phyloP scores from a whole-genome alignment of 2,329 filamentous ascomycete species.

The Calonectria naviculata region DNA sequence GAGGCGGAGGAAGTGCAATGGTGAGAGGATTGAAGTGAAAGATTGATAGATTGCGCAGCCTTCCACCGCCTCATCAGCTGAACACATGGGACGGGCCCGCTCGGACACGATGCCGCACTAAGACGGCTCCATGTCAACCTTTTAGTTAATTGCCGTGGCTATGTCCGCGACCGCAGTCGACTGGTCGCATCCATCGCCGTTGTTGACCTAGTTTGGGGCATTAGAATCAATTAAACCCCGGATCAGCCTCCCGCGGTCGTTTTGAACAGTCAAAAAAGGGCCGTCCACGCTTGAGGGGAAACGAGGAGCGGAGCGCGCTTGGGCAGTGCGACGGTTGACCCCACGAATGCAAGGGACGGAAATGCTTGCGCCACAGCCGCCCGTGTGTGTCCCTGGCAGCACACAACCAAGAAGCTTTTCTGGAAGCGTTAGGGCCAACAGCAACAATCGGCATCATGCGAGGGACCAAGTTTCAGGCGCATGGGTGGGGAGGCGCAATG shows the following conservation, averaged over 20 bases:
- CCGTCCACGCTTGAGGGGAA: background rate
- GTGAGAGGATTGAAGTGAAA: no score
- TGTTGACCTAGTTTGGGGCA: background rate
- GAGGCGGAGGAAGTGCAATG: background rate
- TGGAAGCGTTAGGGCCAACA: constrained; percentile 21
- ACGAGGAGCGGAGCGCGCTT: background rate
- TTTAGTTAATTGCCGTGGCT: background rate
- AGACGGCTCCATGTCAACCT: background rate
- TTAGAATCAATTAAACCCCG: background rate
- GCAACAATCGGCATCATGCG: background rate
- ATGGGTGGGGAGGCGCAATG: background rate
- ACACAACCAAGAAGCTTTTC: constrained; percentile 9
- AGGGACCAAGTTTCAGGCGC: constrained; percentile 10
- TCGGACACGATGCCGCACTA: background rate
- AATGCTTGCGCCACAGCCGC: constrained; percentile 23
- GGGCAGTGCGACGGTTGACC: background rate
- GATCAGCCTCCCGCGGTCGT: constrained; percentile 5
- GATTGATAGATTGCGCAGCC: background rate
- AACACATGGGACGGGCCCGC: background rate
- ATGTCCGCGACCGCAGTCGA: constrained; percentile 9
- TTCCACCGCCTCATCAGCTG: constrained; percentile 3
- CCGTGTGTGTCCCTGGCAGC: background rate
- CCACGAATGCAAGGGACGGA: constrained; percentile 20
- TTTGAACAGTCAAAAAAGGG: background rate
- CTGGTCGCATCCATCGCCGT: constrained; percentile 13